Base-by-base conservation (phyloP, 2,329 filamentous ascomycete species). In the Mycosphaerelloides madeirae region DNA sequence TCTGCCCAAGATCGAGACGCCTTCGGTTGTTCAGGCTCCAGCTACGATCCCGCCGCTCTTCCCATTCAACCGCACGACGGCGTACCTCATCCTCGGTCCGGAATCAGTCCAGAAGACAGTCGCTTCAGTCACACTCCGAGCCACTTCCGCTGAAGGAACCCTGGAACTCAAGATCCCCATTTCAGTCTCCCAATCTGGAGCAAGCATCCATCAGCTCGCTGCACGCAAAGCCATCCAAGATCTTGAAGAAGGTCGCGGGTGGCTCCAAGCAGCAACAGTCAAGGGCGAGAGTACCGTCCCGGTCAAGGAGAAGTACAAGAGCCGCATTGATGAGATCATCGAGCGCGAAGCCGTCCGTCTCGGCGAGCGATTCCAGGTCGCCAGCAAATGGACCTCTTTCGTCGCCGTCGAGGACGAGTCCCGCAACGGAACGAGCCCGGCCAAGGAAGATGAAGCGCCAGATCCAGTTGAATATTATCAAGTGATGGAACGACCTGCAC, bases 301-400 rank as follows among this genome's bases (percentile, higher is more conserved):
- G 1, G 58, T 81, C 14, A 73, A 72, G 31, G 64, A 77, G 4
- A 65, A 68, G 37, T 68, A 75, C 32, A 62, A 70, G 3, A 70
- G 71, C 13, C 72, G 70, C 3, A 82, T 83, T 58, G 63, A 73
- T 11, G 75, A 80, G 36, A 72, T 87, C 57, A 76, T 81, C 0
- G 75, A 84, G 59, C 73, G 75, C 1, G 84, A 88, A 58, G 82
- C 76, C 7, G 80, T 87, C 1, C 69, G 77, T 0, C 68, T 88
- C 0, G 84, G 84, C 0, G 72, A 81, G 11, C 70, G 74, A 44
- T 86, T 79, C 56, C 82, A 86, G 55, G 76, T 88, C 7, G 78
- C 74, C 2, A 78, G 82, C 1, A 84, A 82, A 58, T 85, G 80
- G 76, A 85, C 80, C 56, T 85, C 83, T 0, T 89, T 88, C 50